Base-by-base conservation (phyloP, 2,329 filamentous ascomycete genomes). In the Aspergillus fructus region DNA sequence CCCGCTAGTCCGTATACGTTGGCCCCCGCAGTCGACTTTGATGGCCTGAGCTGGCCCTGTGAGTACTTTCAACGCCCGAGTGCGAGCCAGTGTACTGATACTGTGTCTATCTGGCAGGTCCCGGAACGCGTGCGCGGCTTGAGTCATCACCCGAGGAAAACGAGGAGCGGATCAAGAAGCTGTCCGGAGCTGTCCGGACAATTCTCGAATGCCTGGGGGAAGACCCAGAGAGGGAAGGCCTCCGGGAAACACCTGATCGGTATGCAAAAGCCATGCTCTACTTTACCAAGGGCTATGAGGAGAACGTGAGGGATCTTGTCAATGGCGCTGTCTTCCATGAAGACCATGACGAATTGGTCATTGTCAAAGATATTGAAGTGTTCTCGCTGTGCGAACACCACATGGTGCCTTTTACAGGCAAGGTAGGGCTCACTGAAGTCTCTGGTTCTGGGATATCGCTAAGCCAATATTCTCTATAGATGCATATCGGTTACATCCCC, bases 401-500 rank as follows among this genome's bases (percentile, higher is more conserved):
- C 72, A 83, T 99, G 72, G 93, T 99, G 7, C 94, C 94, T 0
- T 99, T 99, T 69, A 93, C 85, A 3, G 94, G 94, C 68, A 97
- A 96, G 85, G 91, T 93, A 80, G 49, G 73, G 61, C 19, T 15
- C 15, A 15, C 34, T 11, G 11, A 27, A 13, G 12, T 7, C 17
- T 23, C 34, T 5, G 5, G 3, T 8, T 55, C 19, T 24, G 21
- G n/a, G 21, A 19, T 37, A 3, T 45, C 11, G 9, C 46, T 55
- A 45, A 47, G 24, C 33, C 17, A 13, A 7, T 27, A 17, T 45
- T 5, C 50, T 43, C 21, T 39, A 21, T 64, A 96, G 91, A 97
- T 99, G 91, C 94, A 99, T 78, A 97, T 99, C 67, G 94, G 93
- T 58, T 99, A 99, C 76, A 97, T 99, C 62, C 94, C 94, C 30